Evolutionary conservation across 2,329 filamentous ascomycete genomes (phyloP), one percentile per base, ranked within the genome.

Genomic region (Phyllosticta citriasiana): DNA sequence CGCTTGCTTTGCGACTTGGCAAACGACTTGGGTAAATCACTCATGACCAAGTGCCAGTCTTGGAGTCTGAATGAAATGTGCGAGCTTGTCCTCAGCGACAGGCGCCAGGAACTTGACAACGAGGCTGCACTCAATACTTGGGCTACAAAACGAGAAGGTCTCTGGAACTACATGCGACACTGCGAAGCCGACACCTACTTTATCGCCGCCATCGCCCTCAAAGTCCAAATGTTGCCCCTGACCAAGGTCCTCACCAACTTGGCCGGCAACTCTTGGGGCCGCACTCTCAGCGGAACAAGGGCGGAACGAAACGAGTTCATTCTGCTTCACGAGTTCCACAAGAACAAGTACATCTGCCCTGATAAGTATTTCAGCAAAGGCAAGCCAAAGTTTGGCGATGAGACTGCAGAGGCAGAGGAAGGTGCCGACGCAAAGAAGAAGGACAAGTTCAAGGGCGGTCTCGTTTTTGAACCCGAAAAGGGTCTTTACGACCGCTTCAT

Each of bases 11-110:
- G 94, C 72, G 94, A 99, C 77, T 80, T 97, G 63, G 91, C 88
- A 62, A 99, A 99, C 72, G 94, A 99, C 67, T 89, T 95, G 70
- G 94, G 94, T 73, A 97, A 97, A 79, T 97, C 93, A 10, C 84
- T 91, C 66, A 97, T 97, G 93, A 87, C 84, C 68, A 96, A 96
- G 77, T 99, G 94, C 73, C 93, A 97, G 74, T 96, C 92, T 2
- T 99, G 94, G 94, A 96, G 89, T 73, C 80, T 99, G 73, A 95
- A 93, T 1, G 94, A 99, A 74, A 99, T 99, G 92, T 96, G 91
- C 73, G 89, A 87, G 65, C 82, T 97, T 16, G 96, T 97, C 66
- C 85, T 99, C 4, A 82, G 85, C 33, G 84, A 84, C 26, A 84
- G 84, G 61, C 88, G 94, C 52, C 84, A 87, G 60, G 94, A 99